Base-by-base conservation (phyloP, 2,329 filamentous ascomycete genomes). In the Trichoderma sp. region DNA sequence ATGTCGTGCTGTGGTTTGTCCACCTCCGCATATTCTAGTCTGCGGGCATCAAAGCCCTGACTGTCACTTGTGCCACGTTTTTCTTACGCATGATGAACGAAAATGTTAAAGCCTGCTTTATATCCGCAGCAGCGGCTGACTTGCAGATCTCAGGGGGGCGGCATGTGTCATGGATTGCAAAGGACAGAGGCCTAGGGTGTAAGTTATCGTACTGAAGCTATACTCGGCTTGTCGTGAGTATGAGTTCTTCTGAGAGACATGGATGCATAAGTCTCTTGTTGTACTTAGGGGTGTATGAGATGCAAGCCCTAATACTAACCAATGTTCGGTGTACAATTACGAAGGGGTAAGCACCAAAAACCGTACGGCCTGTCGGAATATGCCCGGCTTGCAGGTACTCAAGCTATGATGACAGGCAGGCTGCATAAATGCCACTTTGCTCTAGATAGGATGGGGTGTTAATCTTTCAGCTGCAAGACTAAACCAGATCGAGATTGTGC, bases 31-130 rank as follows among this genome's bases (percentile, higher is more conserved):
- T 36, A 32, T 62, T 26, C 34, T 62, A 30, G 63, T 28, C 26
- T 30, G 47, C 28, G 57, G 57, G 39, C 20, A 53, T 43, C 28
- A 32, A 26, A 57, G 50, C 34, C 64, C 64, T 67, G 64, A 26
- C 64, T 58, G 57, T 62, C 39, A 62, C 57, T 69, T 69, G 66
- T 62, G 66, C 66, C 66, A 69, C 66, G 66, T 69, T 69, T 69
- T 62, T 50, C 57, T 59, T n/a, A 57, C 64, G 47, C 57, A 62
- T 26, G 57, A 36, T 30, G n/a, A 36, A 12, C 13, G 26, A 69
- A 36, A 20, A 15, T n/a, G 28, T 36, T 36, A 69, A 53, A 69
- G 57, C 66, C 57, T 62, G 15, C 7, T 11, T 68, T 68, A 68
- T 68, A 68, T 59, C 57, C 57, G 55, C 43, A 47, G 26, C 13